Evolutionary conservation across 441 rosid species (phyloP).

Genomic region (Corymbia calophylla): DNA sequence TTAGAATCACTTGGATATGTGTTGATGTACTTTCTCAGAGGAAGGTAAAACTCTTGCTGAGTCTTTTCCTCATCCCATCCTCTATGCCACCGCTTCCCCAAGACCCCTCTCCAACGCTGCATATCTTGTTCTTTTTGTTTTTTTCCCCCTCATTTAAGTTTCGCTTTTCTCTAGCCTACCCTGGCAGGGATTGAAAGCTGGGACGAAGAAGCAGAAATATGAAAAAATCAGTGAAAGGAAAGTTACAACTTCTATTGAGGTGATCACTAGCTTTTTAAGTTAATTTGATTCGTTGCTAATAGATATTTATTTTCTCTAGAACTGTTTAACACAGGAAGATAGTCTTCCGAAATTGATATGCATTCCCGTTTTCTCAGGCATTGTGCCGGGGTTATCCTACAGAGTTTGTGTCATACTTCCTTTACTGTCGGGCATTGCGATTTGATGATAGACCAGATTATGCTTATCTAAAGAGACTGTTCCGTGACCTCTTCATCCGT

Average conservation of each 20-base stretch:
- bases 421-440: slow-evolving; percentile 80
- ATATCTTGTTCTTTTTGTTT: background rate
- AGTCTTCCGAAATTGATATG: background rate
- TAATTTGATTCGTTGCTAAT: background rate
- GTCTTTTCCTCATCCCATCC: background rate
- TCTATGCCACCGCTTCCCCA: background rate
- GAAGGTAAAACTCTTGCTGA: slow-evolving; percentile 1
- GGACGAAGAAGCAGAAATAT: slow-evolving; percentile 15
- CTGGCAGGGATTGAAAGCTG: slow-evolving; percentile 18
- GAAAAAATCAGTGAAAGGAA: slow-evolving; percentile 16
- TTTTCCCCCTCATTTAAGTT: background rate
- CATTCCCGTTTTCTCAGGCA: background rate
- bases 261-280: background rate
- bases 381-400: background rate
- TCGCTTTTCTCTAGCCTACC: slow-evolving; percentile 11
- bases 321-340: background rate
- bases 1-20: slow-evolving; percentile 16
- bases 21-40: slow-evolving; percentile 14
- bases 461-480: slow-evolving; percentile 85
- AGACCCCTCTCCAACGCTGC: background rate
- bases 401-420: slow-evolving; percentile 78
- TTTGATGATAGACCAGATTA: slow-evolving; percentile 92
- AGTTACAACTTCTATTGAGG: slow-evolving; percentile 13
- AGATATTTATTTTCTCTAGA: background rate
- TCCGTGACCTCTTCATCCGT: slow-evolving; percentile 65